Base-by-base conservation (phyloP, 805 yeast genomes). In the Debaryomyces hansenii region DNA sequence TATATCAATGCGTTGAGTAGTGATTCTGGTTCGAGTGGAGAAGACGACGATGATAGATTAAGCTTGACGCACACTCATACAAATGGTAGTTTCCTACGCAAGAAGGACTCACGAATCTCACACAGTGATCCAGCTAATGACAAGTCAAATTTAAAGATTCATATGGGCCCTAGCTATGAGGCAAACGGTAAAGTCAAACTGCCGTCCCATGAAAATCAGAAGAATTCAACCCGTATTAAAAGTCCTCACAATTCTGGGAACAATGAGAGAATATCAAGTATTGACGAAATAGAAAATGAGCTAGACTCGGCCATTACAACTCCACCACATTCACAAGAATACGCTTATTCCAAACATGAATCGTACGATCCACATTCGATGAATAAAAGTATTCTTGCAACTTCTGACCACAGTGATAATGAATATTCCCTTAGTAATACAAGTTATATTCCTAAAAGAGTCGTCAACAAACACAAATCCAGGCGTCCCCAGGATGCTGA, bases 241-340 rank as follows among this genome's bases (percentile, higher is more conserved):
- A 8, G 5, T n/a, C 16, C 4, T 6, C 34, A 12, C 11, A 6
- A 12, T n/a, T 5, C 8, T n/a, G n/a, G n/a, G 12, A n/a, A n/a
- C 14, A 31, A 31, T 31, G 34, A 31, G 7, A 12, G 34, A 6
- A 31, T 31, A 9, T 12, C 34, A 6, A 31, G 34, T 16, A 35
- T 21, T 36, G 21, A 43, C 24, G 27, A 24, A 24, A 4, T 24
- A 24, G 24, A 33, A 14, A 18, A 41, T n/a, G 51, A 50, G 8
- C 48, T 44, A 14, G 53, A 40, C n/a, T 59, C 69, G 9, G 70
- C 71, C 14, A 52, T 54, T 8, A 67, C 72, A 3, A 62, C 72
- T 2, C 72, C 72, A 3, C 72, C 74, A 1, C 58, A 50, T 10
- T 66, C 72, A 24, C 58, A 53, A 43, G 64, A 61, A 42, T 40